Evolutionary conservation across 192 early-diverging fungal genomes (phyloP), one percentile per base, ranked within the genome.

Genomic region (Gryganskiella cystojenkinii): DNA sequence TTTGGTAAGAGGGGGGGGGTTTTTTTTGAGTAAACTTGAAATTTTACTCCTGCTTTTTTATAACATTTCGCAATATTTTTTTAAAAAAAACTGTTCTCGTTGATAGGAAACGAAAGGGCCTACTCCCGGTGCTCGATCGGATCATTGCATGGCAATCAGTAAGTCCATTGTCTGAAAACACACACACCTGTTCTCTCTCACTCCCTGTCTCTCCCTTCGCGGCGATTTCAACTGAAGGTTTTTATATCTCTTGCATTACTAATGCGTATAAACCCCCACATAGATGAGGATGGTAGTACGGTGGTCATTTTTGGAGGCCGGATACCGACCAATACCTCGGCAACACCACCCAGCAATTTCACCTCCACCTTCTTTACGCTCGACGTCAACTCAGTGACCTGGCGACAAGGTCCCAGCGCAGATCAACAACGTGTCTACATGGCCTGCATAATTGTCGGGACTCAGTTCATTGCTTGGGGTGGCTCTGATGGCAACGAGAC

Each of bases 381-480:
- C 14, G 24, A 60, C 14, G 58, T 60, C 2, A 8, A 35, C 25
- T 42, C 58, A 25, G 40, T 19, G 14, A 60, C 25, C 22, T 60
- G 58, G 58, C 19, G 19, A 22, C 58, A 60, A 30, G 58, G 43
- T 7, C 58, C 42, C 1, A 10, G 14, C 17, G 42, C 58, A 27
- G 11, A 17, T 17, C 13, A 35, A 24, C n/a, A n/a, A n/a, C 22
- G 58, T 27, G 37, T 60, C 15, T 60, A 60, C 27, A 9, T 25
- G 11, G 25, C 27, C n/a, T 60, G 58, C 25, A 24, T 27, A 4
- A 46, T 60, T 43, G 42, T 60, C 6, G 58, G 58, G 9, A 42
- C 40, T 19, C 58, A 60, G 58, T 46, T 60, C 40, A 9, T 60
- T 25, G 58, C 27, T 27, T 60, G 58, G 58, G 58, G 58, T n/a